Conservation (phyloP, 805 yeast species). For the Jamesozyma spencerorum region DNA sequence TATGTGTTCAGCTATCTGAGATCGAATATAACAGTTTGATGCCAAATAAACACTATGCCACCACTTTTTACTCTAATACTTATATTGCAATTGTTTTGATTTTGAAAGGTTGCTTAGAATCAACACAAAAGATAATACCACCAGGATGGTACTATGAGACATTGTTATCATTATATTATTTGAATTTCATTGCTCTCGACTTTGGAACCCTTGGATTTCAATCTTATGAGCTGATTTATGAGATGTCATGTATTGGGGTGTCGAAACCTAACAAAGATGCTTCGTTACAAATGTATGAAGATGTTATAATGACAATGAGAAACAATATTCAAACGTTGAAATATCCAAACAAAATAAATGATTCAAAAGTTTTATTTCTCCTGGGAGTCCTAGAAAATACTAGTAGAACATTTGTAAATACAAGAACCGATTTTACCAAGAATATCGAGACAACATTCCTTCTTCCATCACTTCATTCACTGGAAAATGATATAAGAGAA, state of each 20-base stretch:
- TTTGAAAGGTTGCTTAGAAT: slow-evolving; percentile 12
- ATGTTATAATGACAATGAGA: slow-evolving; percentile 11
- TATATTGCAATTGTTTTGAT: slow-evolving; percentile 16
- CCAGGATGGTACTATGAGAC: slow-evolving; percentile 10
- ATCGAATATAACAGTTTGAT: slow-evolving; percentile 8
- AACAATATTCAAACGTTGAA: slow-evolving; percentile 4
- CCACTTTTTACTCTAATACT: slow-evolving; percentile 12
- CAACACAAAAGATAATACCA: slow-evolving; percentile 2
- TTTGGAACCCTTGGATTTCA: slow-evolving; percentile 24
- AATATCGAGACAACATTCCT: slow-evolving; percentile 9
- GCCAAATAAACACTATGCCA: slow-evolving; percentile 11
- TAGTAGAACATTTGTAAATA: slow-evolving; percentile 1
- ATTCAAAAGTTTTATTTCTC: slow-evolving; percentile 18
- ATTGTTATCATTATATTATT: slow-evolving; percentile 12
- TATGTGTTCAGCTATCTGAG: slow-evolving; percentile 9
- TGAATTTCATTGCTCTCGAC: slow-evolving; percentile 19
- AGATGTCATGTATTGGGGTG: slow-evolving; percentile 10
- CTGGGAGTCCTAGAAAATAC: slow-evolving; percentile 19
- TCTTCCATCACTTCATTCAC: slow-evolving; percentile 5
- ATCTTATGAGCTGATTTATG: slow-evolving; percentile 21
- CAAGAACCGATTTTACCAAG: slow-evolving; percentile 5
- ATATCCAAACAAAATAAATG: slow-evolving; percentile 13
- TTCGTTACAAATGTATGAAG: neutral
- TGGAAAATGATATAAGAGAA: slow-evolving; percentile 15
- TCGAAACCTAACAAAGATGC: neutral